Base-by-base conservation (phyloP, 2,329 filamentous ascomycete species). In the Alternaria alternata region DNA sequence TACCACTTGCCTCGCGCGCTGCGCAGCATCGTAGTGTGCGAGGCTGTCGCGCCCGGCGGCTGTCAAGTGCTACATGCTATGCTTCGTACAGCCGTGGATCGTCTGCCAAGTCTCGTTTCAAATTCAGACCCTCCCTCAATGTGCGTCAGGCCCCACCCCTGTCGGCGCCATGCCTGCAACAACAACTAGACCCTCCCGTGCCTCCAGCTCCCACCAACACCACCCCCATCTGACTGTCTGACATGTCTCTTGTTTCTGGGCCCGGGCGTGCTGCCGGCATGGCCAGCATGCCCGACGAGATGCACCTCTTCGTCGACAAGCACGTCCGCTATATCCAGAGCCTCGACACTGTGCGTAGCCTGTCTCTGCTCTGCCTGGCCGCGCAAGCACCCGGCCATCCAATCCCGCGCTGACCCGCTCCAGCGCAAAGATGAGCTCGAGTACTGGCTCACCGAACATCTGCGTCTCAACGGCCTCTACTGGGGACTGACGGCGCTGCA, bases 361-460 rank as follows among this genome's bases (percentile, higher is more conserved):
- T 36, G 32, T 26, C 18, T 53, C 56, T 56, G 57, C 43, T 49
- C 63, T 66, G 54, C 63, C 54, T 58, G 57, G 55, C 65, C 59
- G 61, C 61, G 60, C 67, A 68, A 56, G 56, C 63, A 48, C 51
- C 62, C 58, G 60, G 49, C 60, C 49, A 39, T 57, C 63, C 36
- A 61, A 54, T 67, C 59, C 64, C 62, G 70, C 74, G 73, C 80
- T 81, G 74, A 83, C 72, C 62, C 64, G 73, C 70, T 73, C 70
- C 81, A 91, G 88, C 90, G 91, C 76, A 93, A 91, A 82, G 93
- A 98, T 84, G 92, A 97, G 80, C 89, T 97, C 71, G 93, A 97
- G 79, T 99, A 98, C 83, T 97, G 94, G 91, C 85, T 98, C 76
- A 99, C 95, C 14, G 94, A 99, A 80, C 95, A 99, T 78, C 85